Evolutionary conservation across 1,284 basidiomycete genomes (phyloP).

Genomic region (Trichosporon faecale): DNA sequence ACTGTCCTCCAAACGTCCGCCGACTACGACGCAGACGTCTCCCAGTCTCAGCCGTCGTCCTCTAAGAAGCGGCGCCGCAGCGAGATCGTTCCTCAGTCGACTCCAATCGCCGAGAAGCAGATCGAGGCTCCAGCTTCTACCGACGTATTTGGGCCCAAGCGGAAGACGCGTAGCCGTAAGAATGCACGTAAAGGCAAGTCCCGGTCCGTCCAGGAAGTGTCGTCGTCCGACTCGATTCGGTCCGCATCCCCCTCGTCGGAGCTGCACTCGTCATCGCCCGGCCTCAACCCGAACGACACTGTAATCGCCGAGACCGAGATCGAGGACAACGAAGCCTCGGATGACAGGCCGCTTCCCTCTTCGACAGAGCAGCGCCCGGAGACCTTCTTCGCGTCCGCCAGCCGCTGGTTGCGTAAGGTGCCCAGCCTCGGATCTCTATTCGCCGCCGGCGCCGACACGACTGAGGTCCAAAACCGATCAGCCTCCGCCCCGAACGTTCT

Average conservation of each 20-base stretch:
- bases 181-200: not conserved
- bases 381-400: slow-evolving; percentile 32
- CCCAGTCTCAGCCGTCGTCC: slow-evolving; percentile 8
- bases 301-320: slow-evolving; percentile 23
- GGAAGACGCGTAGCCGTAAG: slow-evolving; percentile 5
- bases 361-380: not conserved
- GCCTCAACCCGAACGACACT: not conserved
- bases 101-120: not conserved
- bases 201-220: not conserved
- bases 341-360: not conserved
- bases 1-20: not conserved
- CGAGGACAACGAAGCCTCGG: slow-evolving; percentile 21
- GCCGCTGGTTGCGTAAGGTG: slow-evolving; percentile 30
- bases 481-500: not conserved
- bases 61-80: slow-evolving; percentile 11
- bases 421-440: slow-evolving; percentile 18
- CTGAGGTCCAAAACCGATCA: not conserved
- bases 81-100: slow-evolving; percentile 17
- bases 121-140: not conserved
- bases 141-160: slow-evolving; percentile 40
- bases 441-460: not conserved
- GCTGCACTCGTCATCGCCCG: not conserved
- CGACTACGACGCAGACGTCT: slow-evolving; percentile 24
- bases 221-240: not conserved
- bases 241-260: not conserved